Evolutionary conservation across 495 filamentous ascomycete genomes (phyloP).

Genomic region (Pseudevernia furfuracea): DNA sequence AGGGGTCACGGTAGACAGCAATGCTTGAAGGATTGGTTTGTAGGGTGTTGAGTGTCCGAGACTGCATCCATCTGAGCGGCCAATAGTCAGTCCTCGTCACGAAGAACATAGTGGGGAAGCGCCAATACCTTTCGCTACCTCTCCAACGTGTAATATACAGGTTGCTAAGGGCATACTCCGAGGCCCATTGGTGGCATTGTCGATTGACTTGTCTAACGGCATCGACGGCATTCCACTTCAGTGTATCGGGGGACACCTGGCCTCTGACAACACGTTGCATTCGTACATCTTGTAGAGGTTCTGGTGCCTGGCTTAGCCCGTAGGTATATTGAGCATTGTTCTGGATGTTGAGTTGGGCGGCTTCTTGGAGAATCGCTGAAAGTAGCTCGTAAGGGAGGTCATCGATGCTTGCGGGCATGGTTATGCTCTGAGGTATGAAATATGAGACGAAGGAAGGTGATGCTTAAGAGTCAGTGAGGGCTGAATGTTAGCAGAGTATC

Average conservation of each 20-base stretch:
- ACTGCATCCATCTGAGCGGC: conserved; percentile 29
- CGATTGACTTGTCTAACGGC: conserved; percentile 41
- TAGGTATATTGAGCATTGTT: conserved; percentile 42
- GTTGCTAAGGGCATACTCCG: conserved; percentile 39
- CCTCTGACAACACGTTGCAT: conserved; percentile 44
- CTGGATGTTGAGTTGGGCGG: conserved; percentile 38
- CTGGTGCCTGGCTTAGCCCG: conserved; percentile 41
- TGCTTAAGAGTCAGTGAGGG: neutral
- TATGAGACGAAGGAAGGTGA: neutral
- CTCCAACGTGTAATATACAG: conserved; percentile 45
- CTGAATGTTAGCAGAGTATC: neutral
- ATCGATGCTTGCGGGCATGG: conserved; percentile 32
- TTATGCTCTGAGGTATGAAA: neutral
- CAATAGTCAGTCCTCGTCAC: conserved; percentile 1
- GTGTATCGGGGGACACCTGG: conserved; percentile 39
- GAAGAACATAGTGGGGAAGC: neutral
- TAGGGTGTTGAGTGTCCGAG: conserved; percentile 32
- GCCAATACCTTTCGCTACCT: conserved; percentile 40
- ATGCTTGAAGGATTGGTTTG: conserved; percentile 34
- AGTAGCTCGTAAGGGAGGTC: conserved; percentile 46
- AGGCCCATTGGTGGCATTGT: conserved; percentile 47
- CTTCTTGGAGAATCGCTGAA: conserved; percentile 40
- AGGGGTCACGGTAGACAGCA: conserved; percentile 47
- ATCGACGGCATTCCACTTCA: conserved; percentile 42
- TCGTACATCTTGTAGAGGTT: conserved; percentile 35